These are phyloP conservation scores for Erysiphe pulchra DNA, from an alignment of 2,329 filamentous ascomycete species.

Conservation along the genomic window DNA sequence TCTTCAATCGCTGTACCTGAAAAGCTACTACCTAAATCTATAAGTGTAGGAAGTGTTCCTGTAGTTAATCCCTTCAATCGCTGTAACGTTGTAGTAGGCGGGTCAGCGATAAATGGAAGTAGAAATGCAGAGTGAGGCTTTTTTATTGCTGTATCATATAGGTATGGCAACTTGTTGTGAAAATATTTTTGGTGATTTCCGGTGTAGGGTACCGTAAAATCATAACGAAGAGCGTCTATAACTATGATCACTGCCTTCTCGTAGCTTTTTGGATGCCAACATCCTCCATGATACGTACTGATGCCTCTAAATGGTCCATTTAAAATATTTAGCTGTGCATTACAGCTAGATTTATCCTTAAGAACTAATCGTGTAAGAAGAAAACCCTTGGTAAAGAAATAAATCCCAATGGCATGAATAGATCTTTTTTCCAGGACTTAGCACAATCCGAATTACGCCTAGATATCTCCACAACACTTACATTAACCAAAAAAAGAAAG, in stretches of 20 bases:
- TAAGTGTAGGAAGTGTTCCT: conserved; percentile 79
- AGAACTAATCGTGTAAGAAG: conserved; percentile 66
- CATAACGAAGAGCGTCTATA: conserved; percentile 84
- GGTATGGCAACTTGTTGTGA: conserved; percentile 66
- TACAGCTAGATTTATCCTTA: conserved; percentile 48
- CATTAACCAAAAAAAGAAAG: conserved; percentile 13
- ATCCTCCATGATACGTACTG: conserved; percentile 35
- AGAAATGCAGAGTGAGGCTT: conserved; percentile 67
- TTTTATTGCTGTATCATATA: conserved; percentile 57
- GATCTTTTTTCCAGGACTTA: conserved; percentile 4
- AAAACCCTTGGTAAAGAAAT: conserved; percentile 87
- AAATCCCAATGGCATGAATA: conserved; percentile 59
- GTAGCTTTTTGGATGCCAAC: conserved; percentile 91
- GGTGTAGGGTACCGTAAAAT: conserved; percentile 67
- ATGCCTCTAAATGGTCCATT: conserved; percentile 7
- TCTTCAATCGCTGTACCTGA: conserved; percentile 88
- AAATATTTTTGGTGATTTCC: conserved; percentile 26
- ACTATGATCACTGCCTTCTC: conserved; percentile 75
- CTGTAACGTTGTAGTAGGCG: conserved; percentile 81
- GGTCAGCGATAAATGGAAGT: conserved; percentile 87
- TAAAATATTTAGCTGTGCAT: conserved; percentile 35
- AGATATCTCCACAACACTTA: conserved; percentile 5
- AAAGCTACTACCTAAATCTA: conserved; percentile 87
- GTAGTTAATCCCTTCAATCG: conserved; percentile 84
- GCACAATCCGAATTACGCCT: no score